Evolutionary conservation across 805 yeast genomes (phyloP), one percentile per base, ranked within the genome.

Genomic region (Schwanniomyces polymorphus): DNA sequence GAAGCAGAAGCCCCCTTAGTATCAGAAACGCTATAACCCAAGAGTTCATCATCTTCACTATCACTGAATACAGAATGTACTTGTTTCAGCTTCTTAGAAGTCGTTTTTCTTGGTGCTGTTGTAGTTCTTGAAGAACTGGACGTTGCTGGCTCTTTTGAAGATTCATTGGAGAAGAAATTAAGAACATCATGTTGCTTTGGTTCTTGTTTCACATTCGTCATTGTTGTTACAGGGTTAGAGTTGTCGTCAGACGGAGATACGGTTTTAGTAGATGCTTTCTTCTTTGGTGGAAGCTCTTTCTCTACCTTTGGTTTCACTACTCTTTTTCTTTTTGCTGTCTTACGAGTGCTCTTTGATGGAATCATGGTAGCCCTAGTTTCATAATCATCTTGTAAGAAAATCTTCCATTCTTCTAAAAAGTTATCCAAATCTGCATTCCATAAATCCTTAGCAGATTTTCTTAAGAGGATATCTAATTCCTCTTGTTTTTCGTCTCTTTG

Each of bases 361-460:
- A 75, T 64, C 46, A 80, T 62, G 29, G 78, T 73, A 29, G 75
- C 72, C 51, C 90, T 79, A 48, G 77, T 78, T 47, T 77, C 79
- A 46, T 76, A 78, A 63, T 91, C 97, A 9, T 75, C 80, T 27
- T 72, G 75, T 59, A 89, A 67, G 64, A 88, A 91, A 47, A 76
- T 69, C 1, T 83, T 77, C 85, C 92, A 94, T 9, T 77, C 78
- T 7, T 55, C 72, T 49, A 80, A 59, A 64, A 94, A 92, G 0
- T 69, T 84, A 47, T 90, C 96, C 54, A 94, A 74, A 63, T 94
- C 99, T 39, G 66, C 76, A 49, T 72, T 78, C 99, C 99, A 94
- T 46, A 94, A 70, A 63, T 91, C 97, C 63, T 88, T 89, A 12
- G 97, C 91, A 10, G 87, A 73, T 59, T 82, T 74, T 45, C 79